A percentile compares a stretch with the other conserved stretches of the same genome.
Conservation (phyloP, 2,329 filamentous ascomycete species). For the Chlorencoelia australis region DNA sequence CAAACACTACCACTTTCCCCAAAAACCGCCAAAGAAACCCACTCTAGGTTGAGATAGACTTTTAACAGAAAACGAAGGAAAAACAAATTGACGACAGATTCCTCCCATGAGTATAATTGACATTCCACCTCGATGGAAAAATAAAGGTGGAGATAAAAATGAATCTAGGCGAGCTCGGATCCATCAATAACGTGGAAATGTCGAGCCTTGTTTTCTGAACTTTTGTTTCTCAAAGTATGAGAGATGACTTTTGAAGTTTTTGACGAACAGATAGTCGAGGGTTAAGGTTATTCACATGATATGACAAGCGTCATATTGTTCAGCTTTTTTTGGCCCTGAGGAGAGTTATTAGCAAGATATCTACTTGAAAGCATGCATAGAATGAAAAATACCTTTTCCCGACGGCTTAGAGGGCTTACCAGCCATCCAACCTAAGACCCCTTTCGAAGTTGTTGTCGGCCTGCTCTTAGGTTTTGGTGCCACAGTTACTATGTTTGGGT, state of each 20-base stretch:
- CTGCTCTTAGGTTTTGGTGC: slow-evolving; percentile 8
- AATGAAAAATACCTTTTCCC: slow-evolving; percentile 20
- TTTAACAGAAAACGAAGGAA: slow-evolving; percentile 21
- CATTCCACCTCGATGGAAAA: slow-evolving; percentile 22
- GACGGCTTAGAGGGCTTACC: slow-evolving; percentile 20
- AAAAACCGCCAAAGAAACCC: slow-evolving; percentile 8
- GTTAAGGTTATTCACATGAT: slow-evolving; percentile 17
- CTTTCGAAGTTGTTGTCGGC: slow-evolving; percentile 13
- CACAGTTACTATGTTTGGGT: slow-evolving; percentile 3
- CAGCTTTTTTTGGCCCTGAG: slow-evolving; percentile 24
- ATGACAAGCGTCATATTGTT: slow-evolving; percentile 13
- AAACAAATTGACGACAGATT: slow-evolving; percentile 8
- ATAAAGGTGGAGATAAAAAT: slow-evolving; percentile 23
- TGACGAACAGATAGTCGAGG: background rate
- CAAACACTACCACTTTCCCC: slow-evolving; percentile 17
- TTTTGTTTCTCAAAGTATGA: slow-evolving; percentile 4
- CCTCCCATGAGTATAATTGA: slow-evolving; percentile 12
- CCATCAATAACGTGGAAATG: slow-evolving; percentile 27
- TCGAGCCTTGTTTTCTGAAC: slow-evolving; percentile 2
- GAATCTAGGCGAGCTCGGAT: slow-evolving; percentile 30
- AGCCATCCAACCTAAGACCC: slow-evolving; percentile 21
- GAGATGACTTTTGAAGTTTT: slow-evolving; percentile 1
- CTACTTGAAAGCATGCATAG: background rate
- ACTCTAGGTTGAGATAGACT: slow-evolving; percentile 3
- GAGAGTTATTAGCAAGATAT: slow-evolving; percentile 7